Evolutionary conservation across 1,139 yeast species (phyloP).

Genomic region (Meyerozyma elateridarum): DNA sequence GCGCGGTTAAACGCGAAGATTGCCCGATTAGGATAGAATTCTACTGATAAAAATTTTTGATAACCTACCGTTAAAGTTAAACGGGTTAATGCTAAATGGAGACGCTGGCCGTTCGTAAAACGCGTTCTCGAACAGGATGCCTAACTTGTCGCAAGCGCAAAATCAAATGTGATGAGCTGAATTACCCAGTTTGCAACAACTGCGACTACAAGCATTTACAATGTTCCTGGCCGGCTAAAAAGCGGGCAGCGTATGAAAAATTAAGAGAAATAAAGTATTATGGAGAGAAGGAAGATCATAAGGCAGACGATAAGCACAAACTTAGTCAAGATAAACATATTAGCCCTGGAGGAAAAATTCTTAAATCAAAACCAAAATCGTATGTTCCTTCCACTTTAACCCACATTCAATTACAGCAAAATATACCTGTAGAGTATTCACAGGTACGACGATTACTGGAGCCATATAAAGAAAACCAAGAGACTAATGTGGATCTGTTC

Average conservation of each 20-base stretch:
- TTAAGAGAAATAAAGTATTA: slow-evolving; percentile 24
- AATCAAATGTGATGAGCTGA: slow-evolving; percentile 38
- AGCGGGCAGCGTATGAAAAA: slow-evolving; percentile 23
- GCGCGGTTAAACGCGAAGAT: slow-evolving; percentile 25
- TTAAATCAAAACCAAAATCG: slow-evolving; percentile 4
- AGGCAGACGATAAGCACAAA: no score
- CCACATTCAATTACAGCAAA: neutral
- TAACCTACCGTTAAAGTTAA: slow-evolving; percentile 6
- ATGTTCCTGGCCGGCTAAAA: slow-evolving; percentile 33
- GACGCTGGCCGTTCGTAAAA: slow-evolving; percentile 9
- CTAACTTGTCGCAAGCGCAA: slow-evolving; percentile 35
- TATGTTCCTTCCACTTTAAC: neutral
- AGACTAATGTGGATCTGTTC: slow-evolving; percentile 1
- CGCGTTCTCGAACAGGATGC: slow-evolving; percentile 37
- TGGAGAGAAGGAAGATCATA: slow-evolving; percentile 9
- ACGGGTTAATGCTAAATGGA: slow-evolving; percentile 6
- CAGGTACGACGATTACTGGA: slow-evolving; percentile 4
- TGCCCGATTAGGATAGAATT: slow-evolving; percentile 27
- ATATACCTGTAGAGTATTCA: neutral
- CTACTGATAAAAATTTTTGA: slow-evolving; percentile 7
- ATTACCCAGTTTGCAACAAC: slow-evolving; percentile 31
- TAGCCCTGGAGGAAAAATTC: no score
- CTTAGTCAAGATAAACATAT: no score
- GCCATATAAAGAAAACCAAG: slow-evolving; percentile 2
- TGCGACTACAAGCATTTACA: slow-evolving; percentile 21